Percentiles rank a stretch among this genome's conserved stretches.
Evolutionary conservation across 1,139 yeast species (phyloP).

Genomic region (Saccharomyces pastorianus): DNA sequence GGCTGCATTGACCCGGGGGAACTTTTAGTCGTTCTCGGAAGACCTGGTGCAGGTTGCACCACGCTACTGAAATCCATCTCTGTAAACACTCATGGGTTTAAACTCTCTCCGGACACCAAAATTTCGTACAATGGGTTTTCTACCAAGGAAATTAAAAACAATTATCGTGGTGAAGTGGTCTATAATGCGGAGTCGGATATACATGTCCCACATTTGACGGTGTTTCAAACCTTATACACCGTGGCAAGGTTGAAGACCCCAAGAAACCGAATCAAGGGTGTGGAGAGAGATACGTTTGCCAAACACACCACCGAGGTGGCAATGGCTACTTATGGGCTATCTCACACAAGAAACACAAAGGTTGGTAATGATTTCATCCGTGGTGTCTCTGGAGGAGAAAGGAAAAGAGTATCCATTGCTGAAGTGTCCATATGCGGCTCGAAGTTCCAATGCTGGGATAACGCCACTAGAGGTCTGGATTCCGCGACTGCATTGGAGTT

Average conservation of each 20-base stretch:
- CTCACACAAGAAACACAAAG: slow-evolving; percentile 35
- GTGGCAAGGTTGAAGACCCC: slow-evolving; percentile 31
- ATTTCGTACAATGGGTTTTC: slow-evolving; percentile 40
- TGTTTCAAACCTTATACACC: slow-evolving; percentile 37
- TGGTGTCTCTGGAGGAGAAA: slow-evolving; percentile 40
- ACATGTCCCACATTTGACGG: slow-evolving; percentile 41
- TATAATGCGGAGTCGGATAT: slow-evolving; percentile 42
- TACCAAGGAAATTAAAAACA: slow-evolving; percentile 37
- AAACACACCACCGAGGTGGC: slow-evolving; percentile 34
- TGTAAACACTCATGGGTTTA: slow-evolving; percentile 59
- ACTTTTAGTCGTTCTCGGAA: slow-evolving; percentile 61
- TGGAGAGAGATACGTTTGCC: slow-evolving; percentile 32
- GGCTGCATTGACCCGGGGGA: slow-evolving; percentile 61
- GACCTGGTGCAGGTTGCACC: slow-evolving; percentile 78
- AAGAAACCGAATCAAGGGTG: slow-evolving; percentile 30
- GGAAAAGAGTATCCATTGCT: slow-evolving; percentile 38
- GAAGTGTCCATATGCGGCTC: slow-evolving; percentile 39
- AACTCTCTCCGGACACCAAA: slow-evolving; percentile 35
- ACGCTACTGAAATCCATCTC: slow-evolving; percentile 62
- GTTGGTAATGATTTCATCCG: slow-evolving; percentile 38
- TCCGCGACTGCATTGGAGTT: slow-evolving; percentile 74
- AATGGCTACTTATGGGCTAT: slow-evolving; percentile 37
- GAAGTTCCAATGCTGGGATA: slow-evolving; percentile 58
- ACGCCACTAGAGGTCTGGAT: slow-evolving; percentile 68
- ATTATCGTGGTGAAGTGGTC: slow-evolving; percentile 50